These are phyloP conservation scores for Alisma plantagoaquatica DNA, from an alignment of 106 monocot species.

Conservation along the genomic window DNA sequence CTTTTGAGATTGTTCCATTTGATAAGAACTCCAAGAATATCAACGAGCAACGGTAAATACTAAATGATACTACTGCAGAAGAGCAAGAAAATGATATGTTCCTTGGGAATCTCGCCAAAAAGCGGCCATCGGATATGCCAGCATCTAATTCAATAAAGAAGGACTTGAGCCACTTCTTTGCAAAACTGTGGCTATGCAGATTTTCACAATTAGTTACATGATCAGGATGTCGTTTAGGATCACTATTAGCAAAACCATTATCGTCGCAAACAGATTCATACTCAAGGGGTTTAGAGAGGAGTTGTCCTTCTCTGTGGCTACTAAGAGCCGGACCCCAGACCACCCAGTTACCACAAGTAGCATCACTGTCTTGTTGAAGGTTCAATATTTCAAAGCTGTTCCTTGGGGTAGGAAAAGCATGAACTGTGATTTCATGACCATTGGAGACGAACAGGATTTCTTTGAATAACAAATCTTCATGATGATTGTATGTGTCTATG, in stretches of 20 bases:
- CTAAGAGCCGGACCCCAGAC: conserved; percentile 52
- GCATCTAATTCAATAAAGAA: conserved; percentile 36
- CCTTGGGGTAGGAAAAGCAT: conserved; percentile 37
- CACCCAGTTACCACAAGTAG: conserved; percentile 54
- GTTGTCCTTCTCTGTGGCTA: conserved; percentile 11
- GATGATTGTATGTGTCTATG: conserved; percentile 37
- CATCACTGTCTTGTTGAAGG: conserved; percentile 12
- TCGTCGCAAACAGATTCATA: not conserved
- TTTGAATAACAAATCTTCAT: conserved; percentile 35
- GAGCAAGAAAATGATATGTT: conserved; percentile 43
- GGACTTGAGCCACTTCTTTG: conserved; percentile 36
- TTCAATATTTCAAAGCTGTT: conserved; percentile 8
- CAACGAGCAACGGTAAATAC: conserved; percentile 34
- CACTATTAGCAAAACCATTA: not conserved
- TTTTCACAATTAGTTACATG: conserved; percentile 1
- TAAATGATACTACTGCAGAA: conserved; percentile 68
- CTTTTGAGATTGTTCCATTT: not conserved
- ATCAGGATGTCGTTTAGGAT: not conserved
- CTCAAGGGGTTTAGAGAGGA: not conserved
- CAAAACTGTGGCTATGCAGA: conserved; percentile 4
- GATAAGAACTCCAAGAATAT: conserved; percentile 35
- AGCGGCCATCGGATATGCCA: conserved; percentile 28
- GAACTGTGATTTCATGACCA: conserved; percentile 45
- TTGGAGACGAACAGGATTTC: conserved; percentile 60
- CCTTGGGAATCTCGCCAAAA: conserved; percentile 40